Conservation (phyloP, 257 asterid genomes). For the Solanum bulbocastanum region DNA sequence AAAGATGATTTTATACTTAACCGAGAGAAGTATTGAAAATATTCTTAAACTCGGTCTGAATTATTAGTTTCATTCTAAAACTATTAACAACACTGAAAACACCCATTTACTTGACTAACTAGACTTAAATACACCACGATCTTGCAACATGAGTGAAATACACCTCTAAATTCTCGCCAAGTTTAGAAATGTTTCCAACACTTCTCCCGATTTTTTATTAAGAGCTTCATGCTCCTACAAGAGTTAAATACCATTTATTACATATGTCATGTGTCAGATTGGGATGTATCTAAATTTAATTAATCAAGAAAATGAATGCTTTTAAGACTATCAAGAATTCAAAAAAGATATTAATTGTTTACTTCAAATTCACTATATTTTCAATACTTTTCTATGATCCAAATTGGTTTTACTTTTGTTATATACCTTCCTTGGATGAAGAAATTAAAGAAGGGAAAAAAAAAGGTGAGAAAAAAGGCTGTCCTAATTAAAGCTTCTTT, state of each 20-base stretch:
- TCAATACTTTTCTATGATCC: background rate
- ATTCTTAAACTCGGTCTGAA: background rate
- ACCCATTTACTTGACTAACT: background rate
- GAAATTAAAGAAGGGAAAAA: background rate
- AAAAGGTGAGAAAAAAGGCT: constrained; percentile 3
- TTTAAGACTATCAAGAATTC: too few species aligned
- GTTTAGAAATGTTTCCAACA: background rate
- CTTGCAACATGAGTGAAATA: background rate
- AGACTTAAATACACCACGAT: background rate
- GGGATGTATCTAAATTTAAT: background rate
- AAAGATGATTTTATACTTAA: too few species aligned
- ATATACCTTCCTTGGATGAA: background rate
- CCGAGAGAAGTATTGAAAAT: background rate
- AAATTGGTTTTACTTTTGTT: background rate
- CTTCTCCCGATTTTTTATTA: too few species aligned
- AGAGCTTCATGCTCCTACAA: too few species aligned
- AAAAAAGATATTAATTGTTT: too few species aligned
- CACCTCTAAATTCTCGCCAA: background rate
- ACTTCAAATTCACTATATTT: too few species aligned
- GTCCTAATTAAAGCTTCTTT: constrained; percentile 20
- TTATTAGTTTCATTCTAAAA: background rate
- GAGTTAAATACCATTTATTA: background rate
- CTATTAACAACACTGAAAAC: too few species aligned
- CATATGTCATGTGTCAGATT: too few species aligned
- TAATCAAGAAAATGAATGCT: too few species aligned